Base-by-base conservation (phyloP, 2,329 filamentous ascomycete species). In the Colletotrichum sp. region DNA sequence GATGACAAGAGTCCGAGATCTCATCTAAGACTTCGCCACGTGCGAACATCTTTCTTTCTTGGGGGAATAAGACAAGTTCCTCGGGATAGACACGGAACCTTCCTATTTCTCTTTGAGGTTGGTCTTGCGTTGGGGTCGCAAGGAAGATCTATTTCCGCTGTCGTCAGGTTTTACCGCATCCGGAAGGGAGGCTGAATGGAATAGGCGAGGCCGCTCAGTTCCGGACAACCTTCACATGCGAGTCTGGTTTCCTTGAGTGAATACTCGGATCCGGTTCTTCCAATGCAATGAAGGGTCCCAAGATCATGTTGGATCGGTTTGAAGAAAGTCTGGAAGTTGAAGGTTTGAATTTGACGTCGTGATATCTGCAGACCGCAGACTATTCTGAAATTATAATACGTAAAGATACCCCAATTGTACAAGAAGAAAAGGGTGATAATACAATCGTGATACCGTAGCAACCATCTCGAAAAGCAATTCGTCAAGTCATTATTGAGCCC, bases 151-250 rank as follows among this genome's bases (percentile, higher is more conserved):
- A 16, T 15, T 34, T 34, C 59, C 59, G 59, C 59, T 24, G 59
- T 36, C n/a, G 59, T 63, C 59, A 21, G 59, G n/a, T 28, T 7
- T 63, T 63, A 13, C 59, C 59, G 59, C 59, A 63, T 63, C 30
- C 30, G 59, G 59, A 32, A 36, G 59, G 18, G 28, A 34, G 8
- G 30, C 15, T 30, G 57, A 18, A 63, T 21, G 7, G 4, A 15
- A 34, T 36, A 34, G 59, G 30, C 30, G 18, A 34, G 15, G 18
- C 24, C 24, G 24, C 24, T 26, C 24, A 26, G 21, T 34, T 63
- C 59, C 59, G 59, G 30, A 52, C 9, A 21, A 8, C 0, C n/a
- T 32, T 32, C 59, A 63, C 59, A 63, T 63, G 59, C 16, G 6
- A 36, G 13, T 16, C 15, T 52, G n/a, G n/a, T 52, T 52, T 52